These are phyloP conservation scores for Ascocoryne sarcoides DNA, from an alignment of 2,329 filamentous ascomycete species.

Conservation along the genomic window DNA sequence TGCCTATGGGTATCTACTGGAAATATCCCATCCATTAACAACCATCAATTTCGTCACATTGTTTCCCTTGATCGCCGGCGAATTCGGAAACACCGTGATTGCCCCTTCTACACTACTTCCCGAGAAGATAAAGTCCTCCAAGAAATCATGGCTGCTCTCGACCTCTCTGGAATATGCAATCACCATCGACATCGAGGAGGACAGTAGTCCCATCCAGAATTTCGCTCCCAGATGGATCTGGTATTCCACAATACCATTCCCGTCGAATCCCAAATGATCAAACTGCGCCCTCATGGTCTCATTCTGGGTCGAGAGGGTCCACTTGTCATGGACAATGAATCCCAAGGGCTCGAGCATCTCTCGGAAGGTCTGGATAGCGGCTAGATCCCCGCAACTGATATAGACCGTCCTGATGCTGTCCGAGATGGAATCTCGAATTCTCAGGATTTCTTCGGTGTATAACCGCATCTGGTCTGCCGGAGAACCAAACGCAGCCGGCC, in stretches of 20 bases:
- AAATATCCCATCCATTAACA: constrained; percentile 17
- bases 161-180: constrained; percentile 17
- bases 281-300: constrained; percentile 6
- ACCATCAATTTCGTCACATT: constrained; percentile 18
- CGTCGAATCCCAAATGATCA: constrained; percentile 15
- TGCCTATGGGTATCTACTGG: constrained; percentile 18
- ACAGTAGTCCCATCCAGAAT: constrained; percentile 15
- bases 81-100: constrained; percentile 3
- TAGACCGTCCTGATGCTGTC: constrained; percentile 10
- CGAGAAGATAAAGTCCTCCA: constrained; percentile 12
- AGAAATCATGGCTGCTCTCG: constrained; percentile 13
- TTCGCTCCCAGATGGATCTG: constrained; percentile 13
- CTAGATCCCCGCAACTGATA: constrained; percentile 18
- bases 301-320: constrained; percentile 7
- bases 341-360: constrained; percentile 10
- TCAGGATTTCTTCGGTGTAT: constrained; percentile 12
- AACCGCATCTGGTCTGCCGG: constrained; percentile 12
- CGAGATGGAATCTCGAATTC: constrained; percentile 2
- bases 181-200: constrained; percentile 18
- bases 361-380: constrained; percentile 12
- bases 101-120: constrained; percentile 10
- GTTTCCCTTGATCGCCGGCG: constrained; percentile 14
- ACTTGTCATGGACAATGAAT: constrained; percentile 17
- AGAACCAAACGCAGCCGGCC: constrained; percentile 14
- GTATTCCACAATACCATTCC: constrained; percentile 18